These are phyloP conservation scores for Pleurozium schreberi DNA, from an alignment of 225 moss, liverwort and hornwort genomes.

Conservation along the genomic window DNA sequence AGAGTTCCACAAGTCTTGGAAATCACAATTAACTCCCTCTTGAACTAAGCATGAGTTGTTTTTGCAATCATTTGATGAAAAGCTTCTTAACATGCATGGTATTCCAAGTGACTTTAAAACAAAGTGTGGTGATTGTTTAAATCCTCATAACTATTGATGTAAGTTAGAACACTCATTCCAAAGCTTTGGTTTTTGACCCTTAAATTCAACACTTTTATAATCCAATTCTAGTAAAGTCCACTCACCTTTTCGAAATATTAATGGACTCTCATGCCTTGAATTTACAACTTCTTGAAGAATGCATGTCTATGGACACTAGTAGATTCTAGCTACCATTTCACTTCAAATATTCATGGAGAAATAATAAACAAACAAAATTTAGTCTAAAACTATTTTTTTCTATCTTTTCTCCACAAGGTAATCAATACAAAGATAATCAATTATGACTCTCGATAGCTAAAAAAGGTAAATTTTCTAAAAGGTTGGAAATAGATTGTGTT, in stretches of 20 bases:
- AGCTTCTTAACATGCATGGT: too few relatives aligned
- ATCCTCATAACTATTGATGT: not conserved
- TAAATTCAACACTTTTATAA: not conserved
- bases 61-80: not conserved
- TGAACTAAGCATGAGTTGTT: not conserved
- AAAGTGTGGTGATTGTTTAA: not conserved
- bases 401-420: too few relatives aligned
- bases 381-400: too few relatives aligned
- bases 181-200: rapidly evolving
- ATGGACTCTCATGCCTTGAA: not conserved
- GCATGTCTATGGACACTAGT: not conserved
- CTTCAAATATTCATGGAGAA: not conserved
- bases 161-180: not conserved
- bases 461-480: rapidly evolving
- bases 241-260: not conserved
- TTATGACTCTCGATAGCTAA: not conserved
- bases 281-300: not conserved
- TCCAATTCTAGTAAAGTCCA: not conserved
- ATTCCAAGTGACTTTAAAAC: not conserved
- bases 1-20: not conserved
- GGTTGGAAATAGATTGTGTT: rapidly evolving
- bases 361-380: too few relatives aligned
- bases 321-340: not conserved
- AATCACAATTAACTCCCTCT: not conserved
- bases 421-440: not conserved